phyloP scores from a whole-genome alignment of 441 rosid species.

The Populus tomentosa region DNA sequence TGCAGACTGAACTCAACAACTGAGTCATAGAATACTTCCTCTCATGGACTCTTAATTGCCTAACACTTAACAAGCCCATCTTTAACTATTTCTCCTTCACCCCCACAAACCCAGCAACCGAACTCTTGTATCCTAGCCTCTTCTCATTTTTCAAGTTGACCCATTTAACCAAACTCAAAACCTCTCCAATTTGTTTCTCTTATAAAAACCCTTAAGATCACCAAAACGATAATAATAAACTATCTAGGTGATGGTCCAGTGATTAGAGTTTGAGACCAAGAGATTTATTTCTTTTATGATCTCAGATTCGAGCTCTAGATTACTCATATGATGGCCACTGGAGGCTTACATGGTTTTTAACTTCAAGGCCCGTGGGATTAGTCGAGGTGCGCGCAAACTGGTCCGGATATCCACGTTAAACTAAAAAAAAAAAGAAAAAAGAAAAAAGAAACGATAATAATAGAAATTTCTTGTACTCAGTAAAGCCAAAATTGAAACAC shows the following conservation, averaged over 20 bases:
- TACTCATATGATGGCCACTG: too few relatives aligned
- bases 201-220: slow-evolving; percentile 25
- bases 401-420: too few relatives aligned
- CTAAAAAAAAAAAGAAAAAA: too few relatives aligned
- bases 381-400: too few relatives aligned
- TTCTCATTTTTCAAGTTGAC: slow-evolving; percentile 27
- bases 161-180: slow-evolving; percentile 19
- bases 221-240: too few relatives aligned
- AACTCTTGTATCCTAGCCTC: background rate
- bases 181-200: slow-evolving; percentile 33
- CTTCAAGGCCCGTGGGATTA: too few relatives aligned
- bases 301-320: too few relatives aligned
- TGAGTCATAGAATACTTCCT: background rate
- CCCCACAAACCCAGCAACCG: background rate
- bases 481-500: slow-evolving; percentile 9
- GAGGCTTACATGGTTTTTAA: too few relatives aligned
- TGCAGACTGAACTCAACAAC: slow-evolving; percentile 25
- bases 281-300: too few relatives aligned
- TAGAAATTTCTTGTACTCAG: background rate
- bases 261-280: too few relatives aligned
- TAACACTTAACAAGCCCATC: slow-evolving; percentile 9
- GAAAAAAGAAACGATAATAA: slow-evolving; percentile 4
- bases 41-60: background rate
- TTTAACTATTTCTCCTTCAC: background rate
- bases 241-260: too few relatives aligned